Base-by-base conservation (phyloP, 2,329 filamentous ascomycete species). In the Aspergillus pseudoglaucus region DNA sequence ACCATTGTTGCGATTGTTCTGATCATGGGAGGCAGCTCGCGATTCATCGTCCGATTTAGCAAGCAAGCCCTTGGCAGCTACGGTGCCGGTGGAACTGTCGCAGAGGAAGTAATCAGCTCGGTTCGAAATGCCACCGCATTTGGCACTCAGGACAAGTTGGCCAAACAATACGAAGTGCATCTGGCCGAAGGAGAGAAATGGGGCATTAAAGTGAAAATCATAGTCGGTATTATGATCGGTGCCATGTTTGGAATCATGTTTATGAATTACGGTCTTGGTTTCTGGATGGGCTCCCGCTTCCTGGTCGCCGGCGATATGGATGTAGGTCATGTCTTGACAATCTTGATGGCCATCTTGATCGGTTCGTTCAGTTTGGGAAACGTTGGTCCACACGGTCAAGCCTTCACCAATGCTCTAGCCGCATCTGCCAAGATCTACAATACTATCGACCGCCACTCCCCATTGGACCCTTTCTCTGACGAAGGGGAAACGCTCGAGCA, bases 111-210 rank as follows among this genome's bases (percentile, higher is more conserved):
- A 46, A 80, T 98, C 60, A 90, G 88, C 66, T 96, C 90, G 1
- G 86, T 97, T 57, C 84, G 93, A 53, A 97, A 95, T 62, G 87
- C 91, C 6, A 83, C 88, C 6, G 93, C 93, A 25, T 98, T 96
- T 61, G 89, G 89, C 39, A 96, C 90, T 0, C 90, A 97, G 67
- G 87, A 91, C 47, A 90, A 91, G 54, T 79, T 97, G n/a, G 88
- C 91, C 9, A 79, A 79, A 53, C 85, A 91, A 66, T 97, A 97
- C 64, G 87, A 95, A 58, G 65, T 63, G 2, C 87, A 95, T 64
- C 75, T 97, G 27, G 69, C 71, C 39, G 77, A 80, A 47, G 90
- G 90, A 12, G 84, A 93, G 62, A 79, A 75, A 56, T 89, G 79
- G 64, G 93, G 91, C 17, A 83, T 82, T 68, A 87, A 82, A 59